Base-by-base conservation (phyloP, 2,329 filamentous ascomycete species). In the Chrysosphaeria jannelii region DNA sequence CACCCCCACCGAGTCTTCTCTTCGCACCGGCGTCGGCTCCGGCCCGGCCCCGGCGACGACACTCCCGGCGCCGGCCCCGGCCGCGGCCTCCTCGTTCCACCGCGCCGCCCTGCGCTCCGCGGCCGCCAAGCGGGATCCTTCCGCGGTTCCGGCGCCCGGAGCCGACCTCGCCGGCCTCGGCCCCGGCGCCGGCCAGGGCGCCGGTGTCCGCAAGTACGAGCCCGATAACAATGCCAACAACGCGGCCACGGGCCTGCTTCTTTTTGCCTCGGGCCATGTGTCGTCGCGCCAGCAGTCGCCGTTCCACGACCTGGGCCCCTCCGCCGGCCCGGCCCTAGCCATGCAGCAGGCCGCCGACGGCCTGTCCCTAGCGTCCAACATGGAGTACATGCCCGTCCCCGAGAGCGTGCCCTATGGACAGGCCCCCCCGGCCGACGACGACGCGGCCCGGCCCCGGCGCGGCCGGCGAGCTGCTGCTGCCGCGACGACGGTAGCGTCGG, bases 1-100 rank as follows among this genome's bases (percentile, higher is more conserved):
- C 4, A 93, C 85, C 4, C 81, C 81, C 1, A 91, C 91, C 60
- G 85, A 97, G 47, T 93, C 81, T 6, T 88, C 76, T 3, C 50
- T 93, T 24, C 60, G 85, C 29, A 85, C 78, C 29, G 85, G 85
- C 27, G 48, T 93, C 33, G 93, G 85, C 25, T 85, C 85, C 23
- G 85, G 85, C n/a, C n/a, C n/a, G n/a, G n/a, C n/a, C n/a, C n/a
- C n/a, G 74, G 74, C 32, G 72, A 69, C 26, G 71, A 76, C 4
- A 97, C 85, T 2, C 85, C 85, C 6, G 68, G 69, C 30, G 90
- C 81, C 1, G 50, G 89, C 23, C n/a, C n/a, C n/a, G n/a, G n/a
- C n/a, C n/a, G n/a, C n/a, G n/a, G n/a, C n/a, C n/a, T n/a, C n/a
- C n/a, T 85, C 97, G 37, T 97, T 97, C 36, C 81, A 93, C 36